Conservation (phyloP, 495 filamentous ascomycete species). For the Ramalina peruviana region DNA sequence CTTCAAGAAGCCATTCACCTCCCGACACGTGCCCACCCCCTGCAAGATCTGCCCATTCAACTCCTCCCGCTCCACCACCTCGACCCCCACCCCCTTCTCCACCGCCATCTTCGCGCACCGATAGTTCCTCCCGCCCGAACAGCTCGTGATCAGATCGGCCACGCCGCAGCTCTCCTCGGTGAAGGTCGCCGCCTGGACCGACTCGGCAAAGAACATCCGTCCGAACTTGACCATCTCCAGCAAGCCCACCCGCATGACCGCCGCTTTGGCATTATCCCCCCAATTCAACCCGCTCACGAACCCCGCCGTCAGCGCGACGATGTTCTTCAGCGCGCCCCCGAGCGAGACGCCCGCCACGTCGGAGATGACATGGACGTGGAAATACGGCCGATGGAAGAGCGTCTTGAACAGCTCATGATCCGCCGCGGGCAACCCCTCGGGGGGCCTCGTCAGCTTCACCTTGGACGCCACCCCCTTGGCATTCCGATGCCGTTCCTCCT, state of each 20-base stretch:
- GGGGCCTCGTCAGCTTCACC: slow-evolving; percentile 56
- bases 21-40: slow-evolving; percentile 78
- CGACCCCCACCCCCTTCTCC: slow-evolving; percentile 61
- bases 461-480: slow-evolving; percentile 44
- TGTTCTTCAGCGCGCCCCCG: slow-evolving; percentile 91
- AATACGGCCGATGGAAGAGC: slow-evolving; percentile 94
- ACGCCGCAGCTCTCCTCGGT: slow-evolving; percentile 94
- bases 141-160: slow-evolving; percentile 90
- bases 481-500: slow-evolving; percentile 36
- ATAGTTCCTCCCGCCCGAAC: slow-evolving; percentile 83
- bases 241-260: slow-evolving; percentile 88
- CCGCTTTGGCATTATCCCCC: slow-evolving; percentile 96
- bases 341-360: slow-evolving; percentile 95
- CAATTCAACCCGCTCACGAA: slow-evolving; percentile 93
- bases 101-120: slow-evolving; percentile 82
- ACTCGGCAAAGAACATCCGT: slow-evolving; percentile 75
- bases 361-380: slow-evolving; percentile 82
- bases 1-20: slow-evolving; percentile 81
- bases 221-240: slow-evolving; percentile 94
- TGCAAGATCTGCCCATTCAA: slow-evolving; percentile 97
- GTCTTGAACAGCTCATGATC: slow-evolving; percentile 64
- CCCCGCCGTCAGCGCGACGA: slow-evolving; percentile 86
- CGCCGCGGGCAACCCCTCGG: slow-evolving; percentile 65
- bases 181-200: slow-evolving; percentile 68
- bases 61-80: slow-evolving; percentile 76